Conservation (phyloP, 2,329 filamentous ascomycete species). For the Nemania serpens region DNA sequence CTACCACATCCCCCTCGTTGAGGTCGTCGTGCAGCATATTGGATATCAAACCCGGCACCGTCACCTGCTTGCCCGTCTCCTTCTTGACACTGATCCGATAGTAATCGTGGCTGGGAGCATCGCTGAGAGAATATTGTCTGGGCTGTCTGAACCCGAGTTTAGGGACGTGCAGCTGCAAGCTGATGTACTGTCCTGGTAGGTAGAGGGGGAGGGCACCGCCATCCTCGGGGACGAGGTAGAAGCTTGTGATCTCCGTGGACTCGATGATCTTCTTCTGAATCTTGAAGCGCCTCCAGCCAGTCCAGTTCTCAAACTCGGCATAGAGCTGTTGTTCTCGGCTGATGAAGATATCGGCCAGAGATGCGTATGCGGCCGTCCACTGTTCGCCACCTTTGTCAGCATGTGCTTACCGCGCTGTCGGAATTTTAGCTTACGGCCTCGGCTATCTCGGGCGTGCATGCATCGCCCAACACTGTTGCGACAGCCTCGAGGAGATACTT, state of each 20-base stretch:
- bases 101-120: constrained; percentile 55
- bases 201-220: constrained; percentile 60
- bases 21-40: constrained; percentile 56
- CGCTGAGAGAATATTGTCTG: constrained; percentile 76
- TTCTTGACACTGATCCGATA: constrained; percentile 79
- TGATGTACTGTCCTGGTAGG: constrained; percentile 75
- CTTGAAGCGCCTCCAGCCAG: constrained; percentile 55
- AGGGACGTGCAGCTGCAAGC: constrained; percentile 65
- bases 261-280: constrained; percentile 67
- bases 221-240: constrained; percentile 72
- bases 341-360: constrained; percentile 74
- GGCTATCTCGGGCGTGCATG: constrained; percentile 67
- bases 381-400: constrained; percentile 12
- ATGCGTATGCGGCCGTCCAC: constrained; percentile 73
- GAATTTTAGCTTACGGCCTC: constrained; percentile 51
- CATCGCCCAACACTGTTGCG: constrained; percentile 67
- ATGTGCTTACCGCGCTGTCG: neutral
- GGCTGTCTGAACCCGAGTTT: constrained; percentile 68
- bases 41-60: constrained; percentile 54
- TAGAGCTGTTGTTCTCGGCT: constrained; percentile 66
- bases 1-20: constrained; percentile 56
- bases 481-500: constrained; percentile 71
- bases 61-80: constrained; percentile 50
- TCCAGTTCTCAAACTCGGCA: constrained; percentile 50
- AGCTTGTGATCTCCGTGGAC: constrained; percentile 64